These are phyloP conservation scores for Dryas alaskensis DNA, from an alignment of 306 rosid genomes.

Conservation along the genomic window DNA sequence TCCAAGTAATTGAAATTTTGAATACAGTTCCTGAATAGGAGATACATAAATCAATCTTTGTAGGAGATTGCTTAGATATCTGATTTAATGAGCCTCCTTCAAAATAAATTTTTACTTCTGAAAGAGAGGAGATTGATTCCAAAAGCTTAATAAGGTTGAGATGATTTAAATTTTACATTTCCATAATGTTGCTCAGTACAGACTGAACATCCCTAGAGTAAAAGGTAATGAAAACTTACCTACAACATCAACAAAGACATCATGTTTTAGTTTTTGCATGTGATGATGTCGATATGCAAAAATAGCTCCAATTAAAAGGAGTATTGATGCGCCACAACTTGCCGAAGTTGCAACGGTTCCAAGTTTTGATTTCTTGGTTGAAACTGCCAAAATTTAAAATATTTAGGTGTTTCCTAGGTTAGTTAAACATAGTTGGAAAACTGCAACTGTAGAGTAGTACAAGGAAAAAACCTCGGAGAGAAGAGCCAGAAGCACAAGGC, in stretches of 20 bases:
- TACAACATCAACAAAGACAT: conserved; percentile 73
- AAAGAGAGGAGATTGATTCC: neutral
- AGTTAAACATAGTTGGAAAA: conserved; percentile 1
- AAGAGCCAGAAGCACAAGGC: conserved; percentile 70
- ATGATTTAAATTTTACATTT: neutral
- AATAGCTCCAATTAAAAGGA: conserved; percentile 58
- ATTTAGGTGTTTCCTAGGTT: conserved; percentile 3
- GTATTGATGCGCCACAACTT: conserved; percentile 60
- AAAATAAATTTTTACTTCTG: neutral
- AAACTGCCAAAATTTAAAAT: conserved; percentile 45
- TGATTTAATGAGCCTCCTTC: neutral
- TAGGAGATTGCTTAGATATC: neutral
- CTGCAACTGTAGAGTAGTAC: neutral
- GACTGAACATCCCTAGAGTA: neutral
- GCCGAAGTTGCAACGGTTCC: conserved; percentile 46
- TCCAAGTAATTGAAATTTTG: neutral
- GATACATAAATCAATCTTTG: neutral
- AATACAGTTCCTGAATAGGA: neutral
- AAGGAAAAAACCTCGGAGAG: conserved; percentile 52
- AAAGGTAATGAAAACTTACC: conserved; percentile 43
- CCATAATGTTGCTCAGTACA: neutral
- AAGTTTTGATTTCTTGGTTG: conserved; percentile 49
- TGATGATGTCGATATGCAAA: conserved; percentile 45
- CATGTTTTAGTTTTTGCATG: conserved; percentile 35
- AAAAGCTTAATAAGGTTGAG: neutral